These are phyloP conservation scores for Themeda triandra DNA, from an alignment of 176 grass and related monocot genomes.

Conservation along the genomic window DNA sequence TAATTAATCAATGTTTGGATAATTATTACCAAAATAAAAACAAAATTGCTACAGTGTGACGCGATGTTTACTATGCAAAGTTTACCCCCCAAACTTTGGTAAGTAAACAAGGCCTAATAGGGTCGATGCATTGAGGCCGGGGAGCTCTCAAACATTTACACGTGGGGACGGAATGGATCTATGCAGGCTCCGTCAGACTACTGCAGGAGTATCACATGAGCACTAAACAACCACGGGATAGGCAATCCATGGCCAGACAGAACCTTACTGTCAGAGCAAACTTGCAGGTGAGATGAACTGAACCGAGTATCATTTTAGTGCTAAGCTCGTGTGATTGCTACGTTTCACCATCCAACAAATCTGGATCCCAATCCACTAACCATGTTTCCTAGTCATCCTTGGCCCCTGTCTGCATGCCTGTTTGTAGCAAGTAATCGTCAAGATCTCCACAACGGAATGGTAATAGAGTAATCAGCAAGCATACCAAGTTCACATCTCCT, in stretches of 20 bases:
- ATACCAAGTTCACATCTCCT: background rate
- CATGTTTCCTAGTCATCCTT: background rate
- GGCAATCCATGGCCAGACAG: background rate
- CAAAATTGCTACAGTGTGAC: no score
- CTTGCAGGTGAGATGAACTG: background rate
- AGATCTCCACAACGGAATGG: background rate
- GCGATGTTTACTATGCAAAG: no score
- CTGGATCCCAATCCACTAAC: background rate
- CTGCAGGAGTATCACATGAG: constrained; percentile 6
- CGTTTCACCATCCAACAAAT: constrained; percentile 1
- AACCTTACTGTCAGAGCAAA: constrained; percentile 2
- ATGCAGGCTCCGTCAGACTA: background rate
- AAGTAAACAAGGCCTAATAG: no score
- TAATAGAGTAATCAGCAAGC: background rate
- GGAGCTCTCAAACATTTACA: background rate
- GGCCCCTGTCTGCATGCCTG: no score
- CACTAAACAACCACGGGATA: background rate
- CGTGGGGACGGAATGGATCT: background rate
- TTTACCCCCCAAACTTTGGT: no score
- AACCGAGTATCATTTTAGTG: background rate
- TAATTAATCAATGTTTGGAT: no score
- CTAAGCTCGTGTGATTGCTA: background rate
- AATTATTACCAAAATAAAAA: no score
- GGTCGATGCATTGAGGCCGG: background rate
- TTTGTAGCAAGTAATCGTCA: background rate